Evolutionary conservation across 2,329 filamentous ascomycete species (phyloP).

Genomic region (Paradendryphiella salina): DNA sequence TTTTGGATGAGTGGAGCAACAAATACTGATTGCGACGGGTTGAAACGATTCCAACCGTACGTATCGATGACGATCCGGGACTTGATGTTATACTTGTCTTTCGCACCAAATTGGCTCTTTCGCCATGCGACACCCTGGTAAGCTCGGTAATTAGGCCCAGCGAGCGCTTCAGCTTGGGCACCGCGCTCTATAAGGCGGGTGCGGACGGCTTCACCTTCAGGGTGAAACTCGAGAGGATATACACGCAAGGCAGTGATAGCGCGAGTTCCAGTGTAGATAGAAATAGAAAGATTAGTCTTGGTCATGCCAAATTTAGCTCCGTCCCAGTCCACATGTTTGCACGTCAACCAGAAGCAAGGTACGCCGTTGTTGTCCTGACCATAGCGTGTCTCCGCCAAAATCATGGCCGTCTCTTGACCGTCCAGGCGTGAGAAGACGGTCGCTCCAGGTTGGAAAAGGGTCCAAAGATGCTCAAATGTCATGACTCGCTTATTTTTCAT

Average conservation of each 20-base stretch:
- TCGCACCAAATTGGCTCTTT: slow-evolving; percentile 38
- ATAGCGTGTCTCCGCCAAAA: slow-evolving; percentile 36
- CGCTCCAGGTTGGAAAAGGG: slow-evolving; percentile 48
- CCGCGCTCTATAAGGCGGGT: slow-evolving; percentile 52
- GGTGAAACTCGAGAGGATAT: slow-evolving; percentile 53
- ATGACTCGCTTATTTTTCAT: slow-evolving; percentile 48
- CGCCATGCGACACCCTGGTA: slow-evolving; percentile 54
- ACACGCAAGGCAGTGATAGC: slow-evolving; percentile 49
- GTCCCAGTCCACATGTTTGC: slow-evolving; percentile 47
- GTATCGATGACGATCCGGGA: slow-evolving; percentile 58
- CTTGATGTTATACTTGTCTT: slow-evolving; percentile 52
- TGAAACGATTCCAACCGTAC: slow-evolving; percentile 57
- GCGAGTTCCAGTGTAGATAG: slow-evolving; percentile 47
- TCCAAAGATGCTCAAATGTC: slow-evolving; percentile 52
- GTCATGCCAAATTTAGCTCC: slow-evolving; percentile 41
- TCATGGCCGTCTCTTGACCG: slow-evolving; percentile 43
- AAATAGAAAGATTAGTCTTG: slow-evolving; percentile 36
- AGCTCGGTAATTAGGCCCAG: slow-evolving; percentile 55
- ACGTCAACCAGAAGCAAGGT: slow-evolving; percentile 45
- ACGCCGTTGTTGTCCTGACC: slow-evolving; percentile 40
- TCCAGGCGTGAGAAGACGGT: slow-evolving; percentile 42
- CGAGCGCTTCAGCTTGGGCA: slow-evolving; percentile 51
- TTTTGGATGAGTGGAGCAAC: slow-evolving; percentile 44
- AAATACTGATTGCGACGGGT: slow-evolving; percentile 49
- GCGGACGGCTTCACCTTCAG: slow-evolving; percentile 46